Conservation (phyloP, 805 yeast genomes). For the Candida silvicultrix region DNA sequence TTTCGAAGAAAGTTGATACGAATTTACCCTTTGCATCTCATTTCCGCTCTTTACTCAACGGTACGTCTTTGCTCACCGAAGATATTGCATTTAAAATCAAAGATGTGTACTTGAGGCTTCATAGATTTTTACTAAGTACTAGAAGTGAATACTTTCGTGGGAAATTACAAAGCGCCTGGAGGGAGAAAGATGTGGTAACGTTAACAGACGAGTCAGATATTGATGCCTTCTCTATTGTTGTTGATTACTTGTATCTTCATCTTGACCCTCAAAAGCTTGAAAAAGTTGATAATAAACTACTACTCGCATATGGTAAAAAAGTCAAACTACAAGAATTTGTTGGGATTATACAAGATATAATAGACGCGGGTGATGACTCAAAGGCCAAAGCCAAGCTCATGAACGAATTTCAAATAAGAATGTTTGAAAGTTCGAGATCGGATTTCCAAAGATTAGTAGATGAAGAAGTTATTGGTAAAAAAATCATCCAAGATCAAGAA, state of each 20-base stretch:
- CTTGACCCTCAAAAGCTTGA: conserved; percentile 34
- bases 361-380: conserved; percentile 21
- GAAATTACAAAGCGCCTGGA: conserved; percentile 22
- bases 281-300: conserved; percentile 19
- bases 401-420: conserved; percentile 20
- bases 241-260: conserved; percentile 30
- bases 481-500: conserved; percentile 2
- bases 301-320: conserved; percentile 27
- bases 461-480: conserved; percentile 12
- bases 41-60: conserved; percentile 39
- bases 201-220: conserved; percentile 15
- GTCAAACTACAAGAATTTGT: conserved; percentile 31
- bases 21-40: conserved; percentile 71
- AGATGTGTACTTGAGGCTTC: conserved; percentile 21
- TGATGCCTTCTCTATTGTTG: conserved; percentile 18
- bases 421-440: conserved; percentile 15
- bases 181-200: conserved; percentile 10
- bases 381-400: conserved; percentile 26
- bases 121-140: conserved; percentile 35
- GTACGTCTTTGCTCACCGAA: conserved; percentile 11
- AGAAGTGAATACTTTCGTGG: conserved; percentile 27
- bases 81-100: conserved; percentile 19
- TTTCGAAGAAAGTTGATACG: conserved; percentile 61
- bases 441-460: conserved; percentile 15
- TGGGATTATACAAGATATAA: conserved; percentile 26